Base-by-base conservation (phyloP, 2,329 filamentous ascomycete genomes). In the Penicillium oxalicum region DNA sequence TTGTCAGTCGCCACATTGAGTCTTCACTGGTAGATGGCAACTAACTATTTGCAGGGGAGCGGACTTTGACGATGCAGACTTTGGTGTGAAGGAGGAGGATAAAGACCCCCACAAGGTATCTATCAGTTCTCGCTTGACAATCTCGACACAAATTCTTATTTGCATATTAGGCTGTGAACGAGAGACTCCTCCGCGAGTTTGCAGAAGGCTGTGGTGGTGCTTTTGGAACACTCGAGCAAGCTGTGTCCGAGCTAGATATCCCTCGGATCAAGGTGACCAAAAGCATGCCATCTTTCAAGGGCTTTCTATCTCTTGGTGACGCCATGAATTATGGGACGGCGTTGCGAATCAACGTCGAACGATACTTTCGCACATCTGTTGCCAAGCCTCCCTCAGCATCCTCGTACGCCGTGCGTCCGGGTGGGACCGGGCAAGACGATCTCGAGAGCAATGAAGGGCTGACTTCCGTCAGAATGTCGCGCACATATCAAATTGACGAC, bases 31-130 rank as follows among this genome's bases (percentile, higher is more conserved):
- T 13, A 1, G 4, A 25, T 27, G 29, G 9, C 39, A 39, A 40
- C 65, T 71, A 66, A 68, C 49, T 24, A 29, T 28, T 24, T 38
- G 3, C 49, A 91, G 86, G 46, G 93, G 93, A 11, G 81, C 95
- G 13, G 93, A 98, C 66, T 97, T 98, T 68, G 90, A 98, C 64
- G 90, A 96, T 65, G 66, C 81, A 1, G 90, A 95, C 2, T 95
- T 86, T 63, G 91, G 91, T 37, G 87, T 88, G 64, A 95, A 95
- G 67, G 91, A 97, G 70, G 90, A 96, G 66, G 81, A 87, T 55
- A 98, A 98, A 65, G 73, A 84, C 13, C 56, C 66, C 0, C 65
- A 69, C 44, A 97, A 97, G 77, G 83, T 85, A 61, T n/a, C 12
- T 18, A n/a, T 29, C 6, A 44, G 13, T 12, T 5, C n/a, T 26